Evolutionary conservation across 2,329 filamentous ascomycete species (phyloP).

Genomic region (Pseudogymnoascus sp.): DNA sequence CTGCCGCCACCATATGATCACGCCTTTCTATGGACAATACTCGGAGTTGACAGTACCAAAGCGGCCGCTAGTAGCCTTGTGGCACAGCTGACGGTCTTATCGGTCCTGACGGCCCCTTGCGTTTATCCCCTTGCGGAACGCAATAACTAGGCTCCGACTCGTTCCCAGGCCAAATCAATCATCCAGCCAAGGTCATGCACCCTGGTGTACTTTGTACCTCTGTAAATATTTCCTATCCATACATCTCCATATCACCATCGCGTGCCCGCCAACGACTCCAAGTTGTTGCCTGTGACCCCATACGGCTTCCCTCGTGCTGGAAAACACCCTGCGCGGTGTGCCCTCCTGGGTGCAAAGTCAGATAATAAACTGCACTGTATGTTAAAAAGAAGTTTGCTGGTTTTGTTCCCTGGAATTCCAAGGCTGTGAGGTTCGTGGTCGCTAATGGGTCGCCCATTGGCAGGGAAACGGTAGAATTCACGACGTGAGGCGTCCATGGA

Average conservation of each 20-base stretch:
- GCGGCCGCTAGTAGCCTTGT: constrained; percentile 1
- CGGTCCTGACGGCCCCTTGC: not conserved
- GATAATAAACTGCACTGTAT: not conserved
- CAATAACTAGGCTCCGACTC: constrained; percentile 1
- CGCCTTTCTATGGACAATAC: not conserved
- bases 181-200: constrained; percentile 7
- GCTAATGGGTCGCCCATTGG: constrained; percentile 7
- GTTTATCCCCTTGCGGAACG: not conserved
- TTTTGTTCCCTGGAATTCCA: not conserved
- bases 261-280: constrained; percentile 1
- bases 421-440: constrained; percentile 7
- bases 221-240: constrained; percentile 6
- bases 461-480: constrained; percentile 7
- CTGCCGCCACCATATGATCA: not conserved
- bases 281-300: constrained; percentile 4
- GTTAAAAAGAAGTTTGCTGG: not conserved
- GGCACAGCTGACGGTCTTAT: constrained; percentile 2
- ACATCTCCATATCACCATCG: constrained; percentile 5
- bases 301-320: not conserved
- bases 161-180: not conserved
- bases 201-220: constrained; percentile 3
- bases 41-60: not conserved
- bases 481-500: constrained; percentile 5
- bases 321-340: not conserved
- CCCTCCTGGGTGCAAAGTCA: not conserved